Evolutionary conservation across 2,329 filamentous ascomycete species (phyloP), one percentile per base, ranked within the genome.

Genomic region (Zalaria sp.): DNA sequence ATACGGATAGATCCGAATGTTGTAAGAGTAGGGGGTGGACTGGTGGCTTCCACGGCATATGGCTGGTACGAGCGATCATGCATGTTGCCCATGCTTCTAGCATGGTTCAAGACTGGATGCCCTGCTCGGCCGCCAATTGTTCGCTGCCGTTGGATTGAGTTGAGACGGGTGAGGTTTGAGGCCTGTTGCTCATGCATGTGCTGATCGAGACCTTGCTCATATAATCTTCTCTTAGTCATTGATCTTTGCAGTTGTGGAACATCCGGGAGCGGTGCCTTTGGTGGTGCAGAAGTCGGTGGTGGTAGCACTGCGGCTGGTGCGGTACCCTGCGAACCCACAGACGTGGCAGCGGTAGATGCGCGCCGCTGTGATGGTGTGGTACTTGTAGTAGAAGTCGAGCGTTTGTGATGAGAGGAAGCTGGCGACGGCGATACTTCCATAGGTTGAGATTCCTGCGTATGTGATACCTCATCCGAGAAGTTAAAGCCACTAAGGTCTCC

Each of bases 311-410:
- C 25, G 58, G 62, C 50, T 5, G 61, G 60, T 34, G 52, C 57
- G 8, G 58, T 55, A 4, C 60, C 59, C 48, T 89, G 84, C 0
- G 87, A 93, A n/a, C 79, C 77, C 39, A 93, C 68, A 0, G 89
- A 95, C 0, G 87, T 95, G 3, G 86, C 87, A 5, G 87, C 84
- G 1, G 88, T 94, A 0, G 89, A 95, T 42, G 77, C 79, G 27
- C 84, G 79, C 26, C 76, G 75, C 34, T 79, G 72, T 0, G 77
- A 79, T 4, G 68, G 72, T 0, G 86, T 91, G 5, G 79, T 81
- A 0, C 84, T 93, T 0, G 89, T 95, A 2, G 83, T 91, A n/a
- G 67, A 67, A 0, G 87, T 94, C 49, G 87, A 86, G 26, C 88
- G 73, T 49, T 89, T 84, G 46, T 74, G 75, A 51, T 81, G 81